These are phyloP conservation scores for Cordyceps militaris DNA, from an alignment of 2,329 filamentous ascomycete genomes.

Conservation along the genomic window DNA sequence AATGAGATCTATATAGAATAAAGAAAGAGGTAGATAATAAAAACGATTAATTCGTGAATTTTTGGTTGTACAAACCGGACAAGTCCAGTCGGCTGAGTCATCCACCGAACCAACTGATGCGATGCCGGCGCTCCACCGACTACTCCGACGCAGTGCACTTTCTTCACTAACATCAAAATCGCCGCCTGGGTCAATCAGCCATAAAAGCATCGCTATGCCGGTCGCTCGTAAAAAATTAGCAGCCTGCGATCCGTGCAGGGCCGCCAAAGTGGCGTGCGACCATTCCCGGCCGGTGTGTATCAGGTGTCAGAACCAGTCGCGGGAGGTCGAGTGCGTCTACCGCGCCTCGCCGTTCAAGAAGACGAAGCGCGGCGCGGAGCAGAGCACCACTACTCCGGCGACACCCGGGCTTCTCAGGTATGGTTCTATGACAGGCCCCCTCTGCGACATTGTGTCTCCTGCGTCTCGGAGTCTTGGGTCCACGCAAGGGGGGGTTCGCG, in stretches of 20 bases:
- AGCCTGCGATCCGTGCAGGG: slow-evolving; percentile 25
- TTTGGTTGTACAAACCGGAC: background rate
- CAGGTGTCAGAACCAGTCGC: slow-evolving; percentile 18
- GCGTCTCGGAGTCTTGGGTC: background rate
- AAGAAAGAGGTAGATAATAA: background rate
- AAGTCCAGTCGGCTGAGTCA: background rate
- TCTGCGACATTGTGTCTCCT: background rate
- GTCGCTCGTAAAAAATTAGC: slow-evolving; percentile 8
- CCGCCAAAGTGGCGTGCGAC: slow-evolving; percentile 21
- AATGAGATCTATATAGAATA: background rate
- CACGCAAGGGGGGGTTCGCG: background rate
- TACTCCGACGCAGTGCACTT: slow-evolving; percentile 3
- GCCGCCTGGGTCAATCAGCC: background rate
- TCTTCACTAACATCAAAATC: slow-evolving; percentile 2
- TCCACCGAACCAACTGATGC: background rate
- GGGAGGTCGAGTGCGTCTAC: slow-evolving; percentile 15
- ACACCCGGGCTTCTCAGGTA: slow-evolving; percentile 5
- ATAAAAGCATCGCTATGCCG: slow-evolving; percentile 8
- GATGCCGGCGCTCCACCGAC: background rate
- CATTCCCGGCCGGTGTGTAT: slow-evolving; percentile 22
- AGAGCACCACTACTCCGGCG: slow-evolving; percentile 8
- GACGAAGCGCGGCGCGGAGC: slow-evolving; percentile 10
- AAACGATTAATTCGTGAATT: background rate
- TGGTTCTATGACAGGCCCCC: background rate
- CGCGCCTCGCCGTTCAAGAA: slow-evolving; percentile 18